Percentiles rank a stretch among this genome's conserved stretches.
These are phyloP conservation scores for Epichloe bromicola DNA, from an alignment of 2,329 filamentous ascomycete species.

Conservation along the genomic window DNA sequence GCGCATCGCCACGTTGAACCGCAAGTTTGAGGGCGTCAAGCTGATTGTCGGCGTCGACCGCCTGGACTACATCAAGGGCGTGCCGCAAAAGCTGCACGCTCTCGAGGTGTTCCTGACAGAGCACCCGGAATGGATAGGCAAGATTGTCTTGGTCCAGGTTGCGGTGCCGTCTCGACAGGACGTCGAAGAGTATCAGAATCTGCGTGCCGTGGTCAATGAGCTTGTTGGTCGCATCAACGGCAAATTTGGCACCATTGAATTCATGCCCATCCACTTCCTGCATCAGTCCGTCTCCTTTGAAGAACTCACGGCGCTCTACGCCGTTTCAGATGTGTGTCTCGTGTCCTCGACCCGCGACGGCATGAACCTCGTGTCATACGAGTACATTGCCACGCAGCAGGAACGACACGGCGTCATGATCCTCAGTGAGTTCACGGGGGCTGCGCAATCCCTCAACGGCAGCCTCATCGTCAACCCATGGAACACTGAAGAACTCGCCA, in stretches of 20 bases:
- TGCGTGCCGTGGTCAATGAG: conserved; percentile 91
- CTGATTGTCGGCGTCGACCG: conserved; percentile 94
- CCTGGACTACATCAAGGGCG: conserved; percentile 96
- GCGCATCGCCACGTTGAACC: conserved; percentile 69
- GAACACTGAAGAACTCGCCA: conserved; percentile 93
- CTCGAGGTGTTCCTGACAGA: conserved; percentile 94
- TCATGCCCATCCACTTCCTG: conserved; percentile 98
- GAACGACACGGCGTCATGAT: conserved; percentile 89
- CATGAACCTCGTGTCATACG: conserved; percentile 97
- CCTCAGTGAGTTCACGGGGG: conserved; percentile 90
- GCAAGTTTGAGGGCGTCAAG: conserved; percentile 92
- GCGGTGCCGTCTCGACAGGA: conserved; percentile 90
- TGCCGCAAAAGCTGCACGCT: conserved; percentile 93
- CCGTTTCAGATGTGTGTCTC: conserved; percentile 81
- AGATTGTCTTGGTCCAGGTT: conserved; percentile 91
- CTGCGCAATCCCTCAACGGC: conserved; percentile 86
- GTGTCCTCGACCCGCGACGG: conserved; percentile 94
- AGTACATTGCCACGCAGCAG: conserved; percentile 91
- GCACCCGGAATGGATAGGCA: conserved; percentile 95
- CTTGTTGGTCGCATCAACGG: conserved; percentile 94
- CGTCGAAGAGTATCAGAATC: conserved; percentile 95
- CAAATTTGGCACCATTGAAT: conserved; percentile 91
- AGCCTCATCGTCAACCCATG: conserved; percentile 94
- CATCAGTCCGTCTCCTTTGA: conserved; percentile 94
- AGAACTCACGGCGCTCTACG: conserved; percentile 86